These are phyloP conservation scores for Fusarium dimerum DNA, from an alignment of 2,329 filamentous ascomycete species.

Conservation along the genomic window DNA sequence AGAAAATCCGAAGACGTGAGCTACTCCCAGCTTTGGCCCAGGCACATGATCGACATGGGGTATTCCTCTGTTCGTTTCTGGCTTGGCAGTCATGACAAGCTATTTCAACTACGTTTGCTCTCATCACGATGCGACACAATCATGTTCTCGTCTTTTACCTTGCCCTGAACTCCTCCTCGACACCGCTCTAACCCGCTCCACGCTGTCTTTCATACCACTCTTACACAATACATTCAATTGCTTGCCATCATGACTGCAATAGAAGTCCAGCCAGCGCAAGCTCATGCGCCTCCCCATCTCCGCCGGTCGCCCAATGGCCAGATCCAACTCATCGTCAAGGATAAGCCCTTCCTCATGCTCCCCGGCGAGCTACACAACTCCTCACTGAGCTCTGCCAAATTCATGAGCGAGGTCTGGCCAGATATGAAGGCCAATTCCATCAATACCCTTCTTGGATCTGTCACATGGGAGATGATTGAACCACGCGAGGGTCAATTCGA, in stretches of 20 bases:
- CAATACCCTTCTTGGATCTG: conserved; percentile 39
- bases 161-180: too few species aligned
- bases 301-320: conserved; percentile 27
- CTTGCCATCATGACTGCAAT: conserved; percentile 15
- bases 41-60: conserved; percentile 1
- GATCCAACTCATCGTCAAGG: conserved; percentile 38
- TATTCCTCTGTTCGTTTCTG: neutral
- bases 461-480: conserved; percentile 41
- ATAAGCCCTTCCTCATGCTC: conserved; percentile 39
- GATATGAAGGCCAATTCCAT: conserved; percentile 35
- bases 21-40: neutral
- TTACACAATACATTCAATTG: neutral
- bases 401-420: conserved; percentile 34
- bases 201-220: neutral
- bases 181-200: neutral
- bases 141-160: too few species aligned
- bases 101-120: conserved; percentile 12
- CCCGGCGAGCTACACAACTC: conserved; percentile 40
- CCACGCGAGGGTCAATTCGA: conserved; percentile 36
- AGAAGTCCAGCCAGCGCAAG: neutral
- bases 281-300: conserved; percentile 15
- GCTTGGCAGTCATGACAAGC: neutral
- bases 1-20: conserved; percentile 15
- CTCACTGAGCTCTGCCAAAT: conserved; percentile 35
- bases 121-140: neutral